Conservation (phyloP, 208 protist species). For the Herpetomonas muscarum region DNA sequence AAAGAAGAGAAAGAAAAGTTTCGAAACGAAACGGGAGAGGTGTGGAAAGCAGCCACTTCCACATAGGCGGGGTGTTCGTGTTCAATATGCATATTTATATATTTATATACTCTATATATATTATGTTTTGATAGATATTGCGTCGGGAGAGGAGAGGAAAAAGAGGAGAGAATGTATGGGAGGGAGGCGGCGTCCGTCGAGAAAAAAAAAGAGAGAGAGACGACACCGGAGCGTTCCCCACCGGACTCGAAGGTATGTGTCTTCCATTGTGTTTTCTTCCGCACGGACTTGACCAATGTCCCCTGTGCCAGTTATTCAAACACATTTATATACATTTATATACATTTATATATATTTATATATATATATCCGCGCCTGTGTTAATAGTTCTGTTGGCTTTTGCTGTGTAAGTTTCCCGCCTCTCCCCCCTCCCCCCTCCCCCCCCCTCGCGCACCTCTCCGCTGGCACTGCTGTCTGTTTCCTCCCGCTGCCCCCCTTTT, state of each 20-base stretch:
- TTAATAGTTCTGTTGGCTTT: slow-evolving; percentile 1
- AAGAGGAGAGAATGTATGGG: no score
- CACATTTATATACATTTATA: slow-evolving; percentile 5
- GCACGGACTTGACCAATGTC: neutral
- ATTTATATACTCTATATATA: no score
- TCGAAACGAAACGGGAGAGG: slow-evolving; percentile 1
- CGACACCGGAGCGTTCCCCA: no score
- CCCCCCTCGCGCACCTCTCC: no score
- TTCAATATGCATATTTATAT: neutral
- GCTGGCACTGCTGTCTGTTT: no score
- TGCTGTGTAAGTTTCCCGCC: neutral
- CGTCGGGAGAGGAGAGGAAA: no score
- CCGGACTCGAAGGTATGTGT: no score
- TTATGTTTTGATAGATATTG: no score
- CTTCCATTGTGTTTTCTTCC: neutral
- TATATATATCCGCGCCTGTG: slow-evolving; percentile 3
- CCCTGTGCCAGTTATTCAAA: slow-evolving; percentile 5
- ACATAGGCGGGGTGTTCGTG: neutral
- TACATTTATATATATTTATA: slow-evolving; percentile 11
- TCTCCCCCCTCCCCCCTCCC: no score
- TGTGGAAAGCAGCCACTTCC: neutral
- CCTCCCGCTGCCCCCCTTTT: no score
- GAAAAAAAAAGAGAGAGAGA: no score
- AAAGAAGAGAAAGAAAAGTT: slow-evolving; percentile 14
- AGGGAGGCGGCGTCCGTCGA: no score